Conservation (phyloP, 805 yeast genomes). For the Cyberlindnera maritima region DNA sequence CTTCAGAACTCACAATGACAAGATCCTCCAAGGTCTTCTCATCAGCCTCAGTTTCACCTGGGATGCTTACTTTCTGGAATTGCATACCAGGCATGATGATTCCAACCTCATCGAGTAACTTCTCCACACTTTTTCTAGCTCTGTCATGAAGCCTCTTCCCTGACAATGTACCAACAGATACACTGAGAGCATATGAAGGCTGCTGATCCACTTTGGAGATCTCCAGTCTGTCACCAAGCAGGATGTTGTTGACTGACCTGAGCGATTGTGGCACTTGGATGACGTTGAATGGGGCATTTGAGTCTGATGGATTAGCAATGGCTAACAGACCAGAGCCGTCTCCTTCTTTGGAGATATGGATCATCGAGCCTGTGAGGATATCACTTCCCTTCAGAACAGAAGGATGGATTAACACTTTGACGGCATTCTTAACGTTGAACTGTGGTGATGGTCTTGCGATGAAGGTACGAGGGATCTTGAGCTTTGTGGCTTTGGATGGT, state of each 20-base stretch:
- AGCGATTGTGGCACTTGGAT: slow-evolving; percentile 47
- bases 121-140: slow-evolving; percentile 36
- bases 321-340: slow-evolving; percentile 43
- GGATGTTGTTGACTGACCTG: slow-evolving; percentile 39
- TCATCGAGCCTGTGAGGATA: slow-evolving; percentile 42
- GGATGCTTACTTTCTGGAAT: slow-evolving; percentile 26
- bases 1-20: slow-evolving; percentile 29
- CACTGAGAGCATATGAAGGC: slow-evolving; percentile 43
- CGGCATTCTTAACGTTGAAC: slow-evolving; percentile 29
- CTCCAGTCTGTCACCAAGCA: slow-evolving; percentile 50
- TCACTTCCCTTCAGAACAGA: slow-evolving; percentile 47
- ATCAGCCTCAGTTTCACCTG: slow-evolving; percentile 19
- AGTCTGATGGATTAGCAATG: slow-evolving; percentile 37
- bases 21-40: slow-evolving; percentile 18
- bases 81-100: slow-evolving; percentile 56
- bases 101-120: slow-evolving; percentile 52
- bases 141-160: slow-evolving; percentile 23
- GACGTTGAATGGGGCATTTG: slow-evolving; percentile 34
- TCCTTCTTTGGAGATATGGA: slow-evolving; percentile 44
- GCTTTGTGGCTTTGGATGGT: slow-evolving; percentile 26
- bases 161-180: slow-evolving; percentile 32
- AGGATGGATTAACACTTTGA: slow-evolving; percentile 41
- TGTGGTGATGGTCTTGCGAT: slow-evolving; percentile 37
- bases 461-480: slow-evolving; percentile 37
- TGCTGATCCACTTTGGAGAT: slow-evolving; percentile 45